Conservation (phyloP, 371 early-diverging fungal species). For the Mucor sp. region DNA sequence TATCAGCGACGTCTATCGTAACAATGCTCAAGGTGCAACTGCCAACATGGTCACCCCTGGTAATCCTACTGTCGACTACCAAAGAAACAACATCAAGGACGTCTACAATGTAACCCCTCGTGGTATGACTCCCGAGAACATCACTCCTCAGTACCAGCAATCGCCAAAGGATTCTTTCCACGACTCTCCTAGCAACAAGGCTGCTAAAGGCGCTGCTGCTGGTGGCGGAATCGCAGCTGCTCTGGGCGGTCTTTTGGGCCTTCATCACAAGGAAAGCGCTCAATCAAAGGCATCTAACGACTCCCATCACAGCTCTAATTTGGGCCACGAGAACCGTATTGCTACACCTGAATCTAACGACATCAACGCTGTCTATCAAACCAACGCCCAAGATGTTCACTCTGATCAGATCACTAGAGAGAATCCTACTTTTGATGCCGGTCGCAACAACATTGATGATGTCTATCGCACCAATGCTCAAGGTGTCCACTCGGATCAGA, state of each 20-base stretch:
- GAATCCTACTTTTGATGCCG: background rate
- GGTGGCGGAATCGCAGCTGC: background rate
- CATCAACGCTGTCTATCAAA: background rate
- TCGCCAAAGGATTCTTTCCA: background rate
- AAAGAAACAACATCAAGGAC: background rate
- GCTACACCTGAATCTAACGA: background rate
- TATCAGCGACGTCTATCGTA: background rate
- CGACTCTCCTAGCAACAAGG: background rate
- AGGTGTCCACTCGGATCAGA: background rate
- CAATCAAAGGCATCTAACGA: background rate
- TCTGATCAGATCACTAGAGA: background rate
- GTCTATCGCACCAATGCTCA: conserved; percentile 2
- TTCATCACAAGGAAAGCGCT: background rate
- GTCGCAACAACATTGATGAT: background rate
- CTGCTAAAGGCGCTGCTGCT: background rate
- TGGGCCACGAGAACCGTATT: too few species aligned
- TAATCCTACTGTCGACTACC: background rate
- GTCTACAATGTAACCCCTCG: background rate
- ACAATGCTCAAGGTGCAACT: background rate
- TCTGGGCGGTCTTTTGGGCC: background rate
- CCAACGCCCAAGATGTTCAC: background rate
- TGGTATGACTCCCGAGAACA: background rate
- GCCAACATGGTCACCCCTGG: background rate
- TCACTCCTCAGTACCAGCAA: background rate
- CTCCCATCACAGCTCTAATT: background rate